phyloP scores from a whole-genome alignment of 2,329 filamentous ascomycete genomes.

The Didymella pomorum region DNA sequence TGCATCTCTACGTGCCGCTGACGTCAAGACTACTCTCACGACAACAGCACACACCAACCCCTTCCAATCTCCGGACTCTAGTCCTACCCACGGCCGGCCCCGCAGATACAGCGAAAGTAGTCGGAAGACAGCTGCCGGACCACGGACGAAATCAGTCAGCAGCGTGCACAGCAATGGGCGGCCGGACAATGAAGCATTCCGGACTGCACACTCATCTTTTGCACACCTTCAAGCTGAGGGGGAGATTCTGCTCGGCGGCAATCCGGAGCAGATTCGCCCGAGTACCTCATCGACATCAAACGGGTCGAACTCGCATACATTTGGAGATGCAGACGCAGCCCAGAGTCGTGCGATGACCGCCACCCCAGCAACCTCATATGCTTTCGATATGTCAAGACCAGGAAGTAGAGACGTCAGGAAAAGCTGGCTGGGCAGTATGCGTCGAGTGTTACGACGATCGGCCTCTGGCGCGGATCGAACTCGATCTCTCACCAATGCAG shows the following conservation, averaged over 20 bases:
- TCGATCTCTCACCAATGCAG: constrained; percentile 36
- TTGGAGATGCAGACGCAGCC: constrained; percentile 34
- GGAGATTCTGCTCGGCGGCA: constrained; percentile 60
- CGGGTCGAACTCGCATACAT: constrained; percentile 34
- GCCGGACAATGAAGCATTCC: constrained; percentile 59
- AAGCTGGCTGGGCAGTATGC: constrained; percentile 51
- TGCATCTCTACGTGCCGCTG: constrained; percentile 55
- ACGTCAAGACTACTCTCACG: constrained; percentile 28
- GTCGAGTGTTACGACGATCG: constrained; percentile 45
- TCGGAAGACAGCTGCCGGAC: constrained; percentile 32
- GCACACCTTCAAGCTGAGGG: constrained; percentile 61
- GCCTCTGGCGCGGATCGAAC: constrained; percentile 39
- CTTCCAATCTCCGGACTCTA: constrained; percentile 46
- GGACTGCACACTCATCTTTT: constrained; percentile 60
- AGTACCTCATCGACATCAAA: constrained; percentile 42
- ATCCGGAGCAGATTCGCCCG: constrained; percentile 43
- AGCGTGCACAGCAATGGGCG: constrained; percentile 50
- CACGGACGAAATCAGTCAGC: constrained; percentile 41
- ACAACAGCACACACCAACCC: constrained; percentile 38
- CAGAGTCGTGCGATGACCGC: constrained; percentile 36
- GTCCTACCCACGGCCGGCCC: constrained; percentile 36
- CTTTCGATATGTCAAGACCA: constrained; percentile 29
- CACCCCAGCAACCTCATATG: constrained; percentile 39
- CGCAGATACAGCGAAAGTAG: constrained; percentile 29
- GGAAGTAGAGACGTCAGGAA: constrained; percentile 38